These are phyloP conservation scores for Lophiostoma macrostomum DNA, from an alignment of 495 filamentous ascomycete genomes.

Conservation along the genomic window DNA sequence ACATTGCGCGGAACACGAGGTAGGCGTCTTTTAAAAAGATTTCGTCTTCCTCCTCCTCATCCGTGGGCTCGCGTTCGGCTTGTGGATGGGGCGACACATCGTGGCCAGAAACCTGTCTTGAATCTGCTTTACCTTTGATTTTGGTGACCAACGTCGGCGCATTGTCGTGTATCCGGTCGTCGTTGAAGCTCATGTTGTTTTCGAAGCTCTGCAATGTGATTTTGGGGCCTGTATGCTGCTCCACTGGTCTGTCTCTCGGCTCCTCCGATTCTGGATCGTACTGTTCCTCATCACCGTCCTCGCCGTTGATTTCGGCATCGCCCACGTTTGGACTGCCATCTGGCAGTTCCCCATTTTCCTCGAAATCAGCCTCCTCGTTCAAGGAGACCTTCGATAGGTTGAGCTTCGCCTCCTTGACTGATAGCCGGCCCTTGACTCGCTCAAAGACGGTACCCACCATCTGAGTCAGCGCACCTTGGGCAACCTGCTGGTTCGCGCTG, in stretches of 20 bases:
- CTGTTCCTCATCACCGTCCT: constrained; percentile 23
- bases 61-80: constrained; percentile 50
- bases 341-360: constrained; percentile 39
- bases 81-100: constrained; percentile 41
- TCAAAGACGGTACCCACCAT: constrained; percentile 99
- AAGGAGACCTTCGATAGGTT: constrained; percentile 48
- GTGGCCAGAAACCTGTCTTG: constrained; percentile 53
- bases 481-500: constrained; percentile 89
- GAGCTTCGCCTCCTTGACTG: constrained; percentile 73
- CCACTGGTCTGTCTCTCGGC: constrained; percentile 53
- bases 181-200: constrained; percentile 88
- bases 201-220: constrained; percentile 95
- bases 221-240: constrained; percentile 66
- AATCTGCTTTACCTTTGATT: constrained; percentile 57
- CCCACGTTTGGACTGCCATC: constrained; percentile 38
- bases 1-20: constrained; percentile 94
- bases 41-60: constrained; percentile 92
- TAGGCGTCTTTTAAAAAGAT: constrained; percentile 96
- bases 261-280: constrained; percentile 45
- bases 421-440: constrained; percentile 78
- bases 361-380: constrained; percentile 33
- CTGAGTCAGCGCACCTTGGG: constrained; percentile 93
- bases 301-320: constrained; percentile 40
- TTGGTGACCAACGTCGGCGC: constrained; percentile 90
- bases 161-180: constrained; percentile 83